Evolutionary conservation across 768 basidiomycete species (phyloP), one percentile per base, ranked within the genome.

Genomic region (Phlebiopsis flavidoalba): DNA sequence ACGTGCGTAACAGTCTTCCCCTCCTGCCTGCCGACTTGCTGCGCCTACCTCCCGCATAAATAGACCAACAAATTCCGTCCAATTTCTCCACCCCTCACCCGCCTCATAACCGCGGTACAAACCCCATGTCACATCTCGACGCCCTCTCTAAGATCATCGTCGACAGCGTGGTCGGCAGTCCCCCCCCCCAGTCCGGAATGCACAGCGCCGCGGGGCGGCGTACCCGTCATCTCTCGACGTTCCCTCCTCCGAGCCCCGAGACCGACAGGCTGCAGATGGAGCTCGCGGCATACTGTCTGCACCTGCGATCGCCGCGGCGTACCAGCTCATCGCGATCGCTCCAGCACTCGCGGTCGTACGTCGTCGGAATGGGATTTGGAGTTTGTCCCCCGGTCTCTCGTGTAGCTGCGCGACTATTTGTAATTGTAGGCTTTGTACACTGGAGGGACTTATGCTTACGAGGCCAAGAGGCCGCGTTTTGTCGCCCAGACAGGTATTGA

Each of bases 401-500:
- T 53, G 22, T n/a, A 19, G 24, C 15, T n/a, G 12, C 24, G 22
- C n/a, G 7, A 43, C 4, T 35, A 21, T 3, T 51, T 60, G 50
- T 48, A 21, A n/a, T 53, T 43, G n/a, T 48, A 63, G 62, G 35
- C 47, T 4, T 47, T 47, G 11, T 22, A 46, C 33, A 12, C 72
- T 11, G 51, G 65, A n/a, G 4, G 64, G 64, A 3, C 43, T 74
- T 2, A 55, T 66, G 1, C 67, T 72, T 11, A 68, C 64, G 2
- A n/a, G n/a, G n/a, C n/a, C n/a, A n/a, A n/a, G 54, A 64, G n/a
- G 70, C 67, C 19, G 63, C 66, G 3, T 64, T n/a, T 67, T 24
- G 69, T 72, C 7, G n/a, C n/a, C 67, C 66, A 8, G 70, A 73
- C 43, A 69, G n/a, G n/a, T 73, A 14, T 62, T 75, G 36, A 55